Evolutionary conservation across 1,284 basidiomycete species (phyloP).

Genomic region (Stygiomarasmius scandens): DNA sequence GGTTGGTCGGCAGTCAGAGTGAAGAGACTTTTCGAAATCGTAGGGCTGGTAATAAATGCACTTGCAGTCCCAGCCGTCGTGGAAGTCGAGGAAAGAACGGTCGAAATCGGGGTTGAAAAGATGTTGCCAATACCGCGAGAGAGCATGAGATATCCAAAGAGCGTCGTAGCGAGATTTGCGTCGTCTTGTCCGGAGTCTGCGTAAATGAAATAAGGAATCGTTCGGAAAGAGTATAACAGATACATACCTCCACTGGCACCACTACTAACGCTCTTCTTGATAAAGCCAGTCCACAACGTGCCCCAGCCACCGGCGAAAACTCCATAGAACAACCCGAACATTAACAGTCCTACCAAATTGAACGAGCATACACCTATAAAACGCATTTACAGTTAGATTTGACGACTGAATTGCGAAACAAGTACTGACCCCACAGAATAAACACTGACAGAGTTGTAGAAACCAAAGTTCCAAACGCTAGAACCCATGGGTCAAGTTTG

Average conservation of each 20-base stretch:
- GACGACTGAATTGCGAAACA: not conserved
- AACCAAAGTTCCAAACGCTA: constrained; percentile 32
- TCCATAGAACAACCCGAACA: constrained; percentile 38
- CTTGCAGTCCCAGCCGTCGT: not conserved
- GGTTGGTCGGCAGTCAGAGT: too few relatives aligned
- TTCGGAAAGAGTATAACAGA: too few relatives aligned
- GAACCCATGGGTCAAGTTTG: constrained; percentile 35
- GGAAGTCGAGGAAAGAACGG: constrained; percentile 20
- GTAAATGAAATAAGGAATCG: too few relatives aligned
- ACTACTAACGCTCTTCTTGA: constrained; percentile 15
- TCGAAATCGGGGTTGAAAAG: constrained; percentile 43
- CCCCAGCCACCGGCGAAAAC: constrained; percentile 39
- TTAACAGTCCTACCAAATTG: constrained; percentile 34
- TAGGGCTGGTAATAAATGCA: too few relatives aligned
- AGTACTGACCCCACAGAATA: constrained; percentile 37
- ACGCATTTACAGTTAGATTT: not conserved
- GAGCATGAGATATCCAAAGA: constrained; percentile 40
- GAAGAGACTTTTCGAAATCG: too few relatives aligned
- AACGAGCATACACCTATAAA: constrained; percentile 27
- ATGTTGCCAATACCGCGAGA: constrained; percentile 45
- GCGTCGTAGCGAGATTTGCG: constrained; percentile 31
- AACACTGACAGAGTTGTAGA: constrained; percentile 35
- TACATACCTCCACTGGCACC: too few relatives aligned
- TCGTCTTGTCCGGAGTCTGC: constrained; percentile 28
- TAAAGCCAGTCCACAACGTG: constrained; percentile 37